These are phyloP conservation scores for Kwoniella sp. DNA, from an alignment of 768 basidiomycete genomes.

Conservation along the genomic window DNA sequence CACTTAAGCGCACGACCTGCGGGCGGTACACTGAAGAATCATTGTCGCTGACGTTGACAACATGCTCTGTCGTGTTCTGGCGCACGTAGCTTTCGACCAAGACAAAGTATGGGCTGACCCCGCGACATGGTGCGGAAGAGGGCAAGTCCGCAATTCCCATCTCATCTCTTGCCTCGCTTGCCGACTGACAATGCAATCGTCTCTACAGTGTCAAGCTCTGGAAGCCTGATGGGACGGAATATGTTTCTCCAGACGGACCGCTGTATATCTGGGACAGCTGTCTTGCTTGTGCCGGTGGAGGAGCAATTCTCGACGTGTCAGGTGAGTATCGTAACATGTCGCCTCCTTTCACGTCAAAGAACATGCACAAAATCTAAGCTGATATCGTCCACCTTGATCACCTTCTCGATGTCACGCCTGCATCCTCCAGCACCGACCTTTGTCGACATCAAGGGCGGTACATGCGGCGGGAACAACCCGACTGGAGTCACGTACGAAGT, in stretches of 20 bases:
- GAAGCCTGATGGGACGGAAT: slow-evolving; percentile 11
- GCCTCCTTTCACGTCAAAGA: too few species aligned
- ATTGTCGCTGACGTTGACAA: too few species aligned
- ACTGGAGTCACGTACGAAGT: slow-evolving; percentile 26
- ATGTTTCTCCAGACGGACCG: slow-evolving; percentile 14
- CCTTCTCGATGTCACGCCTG: neutral
- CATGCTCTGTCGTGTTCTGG: neutral
- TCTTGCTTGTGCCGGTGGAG: slow-evolving; percentile 16
- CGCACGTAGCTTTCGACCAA: slow-evolving; percentile 20
- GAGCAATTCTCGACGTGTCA: slow-evolving; percentile 21
- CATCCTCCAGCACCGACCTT: slow-evolving; percentile 25
- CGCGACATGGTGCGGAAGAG: slow-evolving; percentile 25
- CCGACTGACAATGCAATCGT: neutral
- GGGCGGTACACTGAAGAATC: too few species aligned
- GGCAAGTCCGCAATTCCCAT: slow-evolving; percentile 10
- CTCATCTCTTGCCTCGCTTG: neutral
- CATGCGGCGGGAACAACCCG: slow-evolving; percentile 34
- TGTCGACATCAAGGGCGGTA: slow-evolving; percentile 30
- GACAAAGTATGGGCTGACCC: slow-evolving; percentile 19
- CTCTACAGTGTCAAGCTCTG: slow-evolving; percentile 14
- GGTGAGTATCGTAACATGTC: slow-evolving; percentile 14
- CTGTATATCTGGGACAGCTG: slow-evolving; percentile 29
- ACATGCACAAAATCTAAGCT: too few species aligned
- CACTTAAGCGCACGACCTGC: neutral
- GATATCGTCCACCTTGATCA: neutral